A percentile compares a stretch with the other conserved stretches of the same genome.
Conservation (phyloP, 1,139 yeast genomes). For the Hyphopichia khmerensis region DNA sequence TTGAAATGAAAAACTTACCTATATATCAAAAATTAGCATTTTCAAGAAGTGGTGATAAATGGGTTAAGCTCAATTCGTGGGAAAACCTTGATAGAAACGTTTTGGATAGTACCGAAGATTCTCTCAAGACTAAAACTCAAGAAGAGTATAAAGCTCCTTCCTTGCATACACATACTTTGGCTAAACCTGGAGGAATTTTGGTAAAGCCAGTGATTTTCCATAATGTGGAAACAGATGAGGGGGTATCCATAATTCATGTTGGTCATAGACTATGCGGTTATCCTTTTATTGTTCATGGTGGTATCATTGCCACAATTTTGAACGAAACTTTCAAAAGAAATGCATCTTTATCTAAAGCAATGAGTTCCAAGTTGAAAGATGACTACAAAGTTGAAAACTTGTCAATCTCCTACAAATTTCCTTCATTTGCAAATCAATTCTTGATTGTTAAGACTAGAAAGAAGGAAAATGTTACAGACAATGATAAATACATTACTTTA, state of each 20-base stretch:
- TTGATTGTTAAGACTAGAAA: slow-evolving; percentile 58
- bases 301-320: slow-evolving; percentile 76
- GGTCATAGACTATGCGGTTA: slow-evolving; percentile 84
- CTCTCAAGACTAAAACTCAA: slow-evolving; percentile 22
- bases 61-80: slow-evolving; percentile 56
- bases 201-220: slow-evolving; percentile 72
- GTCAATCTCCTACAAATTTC: slow-evolving; percentile 60
- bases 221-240: slow-evolving; percentile 54
- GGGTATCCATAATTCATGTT: slow-evolving; percentile 68
- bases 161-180: slow-evolving; percentile 33
- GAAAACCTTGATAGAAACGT: slow-evolving; percentile 52
- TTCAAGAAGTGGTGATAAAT: slow-evolving; percentile 38
- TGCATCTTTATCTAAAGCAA: slow-evolving; percentile 41
- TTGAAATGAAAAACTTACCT: slow-evolving; percentile 50
- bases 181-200: slow-evolving; percentile 74
- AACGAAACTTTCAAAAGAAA: slow-evolving; percentile 71
- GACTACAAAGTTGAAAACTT: slow-evolving; percentile 51
- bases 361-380: slow-evolving; percentile 34
- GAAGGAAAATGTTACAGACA: slow-evolving; percentile 23
- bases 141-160: slow-evolving; percentile 30
- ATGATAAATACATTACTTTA: slow-evolving; percentile 24
- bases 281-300: slow-evolving; percentile 89
- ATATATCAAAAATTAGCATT: slow-evolving; percentile 49
- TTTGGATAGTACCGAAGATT: slow-evolving; percentile 23
- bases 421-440: slow-evolving; percentile 80